Percentiles rank a stretch among this genome's conserved stretches.
phyloP scores from a whole-genome alignment of 2,329 filamentous ascomycete species.

The Beauveria medogensis region DNA sequence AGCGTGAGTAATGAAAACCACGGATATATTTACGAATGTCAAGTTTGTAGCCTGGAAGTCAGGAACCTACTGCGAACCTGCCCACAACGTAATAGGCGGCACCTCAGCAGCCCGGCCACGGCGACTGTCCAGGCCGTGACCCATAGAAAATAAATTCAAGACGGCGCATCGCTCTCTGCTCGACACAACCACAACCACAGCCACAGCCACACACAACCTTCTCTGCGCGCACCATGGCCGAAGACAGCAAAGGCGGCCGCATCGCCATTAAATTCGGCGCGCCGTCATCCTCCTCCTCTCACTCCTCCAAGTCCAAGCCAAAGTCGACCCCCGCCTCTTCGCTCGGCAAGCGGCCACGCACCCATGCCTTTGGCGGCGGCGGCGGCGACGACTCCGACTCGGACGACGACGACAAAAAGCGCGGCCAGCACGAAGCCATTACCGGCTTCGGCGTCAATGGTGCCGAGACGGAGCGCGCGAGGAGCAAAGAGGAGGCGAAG shows the following conservation, averaged over 20 bases:
- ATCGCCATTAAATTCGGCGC: slow-evolving; percentile 43
- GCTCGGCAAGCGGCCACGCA: slow-evolving; percentile 41
- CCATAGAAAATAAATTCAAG: slow-evolving; percentile 7
- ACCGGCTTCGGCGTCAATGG: slow-evolving; percentile 41
- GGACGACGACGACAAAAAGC: slow-evolving; percentile 22
- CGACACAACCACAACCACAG: slow-evolving; percentile 1
- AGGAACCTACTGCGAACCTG: not conserved
- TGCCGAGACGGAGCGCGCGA: slow-evolving; percentile 30
- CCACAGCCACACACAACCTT: not conserved
- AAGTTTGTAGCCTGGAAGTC: too few relatives aligned
- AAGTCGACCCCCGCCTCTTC: slow-evolving; percentile 27
- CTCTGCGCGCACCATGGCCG: slow-evolving; percentile 27
- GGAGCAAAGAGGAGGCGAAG: slow-evolving; percentile 18
- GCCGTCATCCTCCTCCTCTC: slow-evolving; percentile 20
- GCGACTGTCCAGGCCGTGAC: not conserved
- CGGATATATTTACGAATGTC: too few relatives aligned
- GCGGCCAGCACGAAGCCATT: slow-evolving; percentile 36
- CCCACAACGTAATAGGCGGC: not conserved
- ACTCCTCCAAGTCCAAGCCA: slow-evolving; percentile 21
- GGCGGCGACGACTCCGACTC: slow-evolving; percentile 32
- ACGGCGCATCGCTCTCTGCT: not conserved
- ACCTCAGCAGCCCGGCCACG: not conserved
- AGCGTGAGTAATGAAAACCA: too few relatives aligned
- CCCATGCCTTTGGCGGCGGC: slow-evolving; percentile 30
- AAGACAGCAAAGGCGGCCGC: slow-evolving; percentile 26